Evolutionary conservation across 2,329 filamentous ascomycete species (phyloP), one percentile per base, ranked within the genome.

Genomic region (Xenoacremonium recifei): DNA sequence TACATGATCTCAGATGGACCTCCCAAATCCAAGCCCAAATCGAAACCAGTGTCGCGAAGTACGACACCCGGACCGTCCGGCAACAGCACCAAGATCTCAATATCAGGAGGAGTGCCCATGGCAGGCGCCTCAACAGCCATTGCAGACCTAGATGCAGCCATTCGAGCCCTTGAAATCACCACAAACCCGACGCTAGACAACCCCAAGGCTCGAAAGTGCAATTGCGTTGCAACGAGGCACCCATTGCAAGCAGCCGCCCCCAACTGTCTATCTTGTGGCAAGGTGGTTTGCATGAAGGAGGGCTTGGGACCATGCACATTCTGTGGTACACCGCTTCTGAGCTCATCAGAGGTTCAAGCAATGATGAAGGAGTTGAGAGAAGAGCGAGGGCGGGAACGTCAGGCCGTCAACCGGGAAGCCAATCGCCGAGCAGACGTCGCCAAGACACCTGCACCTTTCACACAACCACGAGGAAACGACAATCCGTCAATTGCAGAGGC

Each of bases 241-340:
- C 88, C 92, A 1, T 77, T 97, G 3, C 85, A 96, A 33, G 81
- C 81, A n/a, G 90, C 92, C 1, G 90, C 91, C 0, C 93, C 93
- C 1, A 99, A 97, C 62, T 99, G 93, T 61, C 70, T 95, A 13
- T 84, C 79, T 33, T 99, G 93, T 57, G 93, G 93, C 45, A 97
- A 97, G 63, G 89, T 99, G 11, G 85, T 97, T 40, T 99, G 93
- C 63, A 82, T 95, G 18, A 91, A 93, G 58, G 91, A 99, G 66
- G 93, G 93, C 0, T 75, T 97, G 1, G 92, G 92, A 0, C 92
- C 92, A 1, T 99, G 93, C 64, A 96, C 92, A 0, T 96, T 88
- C 60, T 99, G 93, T 68, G 82, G 83, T 1, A 75, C 78, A 0
- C 81, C 89, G 1, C 71, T 99, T 0, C 71, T 99, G 6, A 84